A percentile compares a stretch with the other conserved stretches of the same genome.
These are phyloP conservation scores for Gracilariopsis chorda DNA, from an alignment of 23 red algal genomes.

Conservation along the genomic window DNA sequence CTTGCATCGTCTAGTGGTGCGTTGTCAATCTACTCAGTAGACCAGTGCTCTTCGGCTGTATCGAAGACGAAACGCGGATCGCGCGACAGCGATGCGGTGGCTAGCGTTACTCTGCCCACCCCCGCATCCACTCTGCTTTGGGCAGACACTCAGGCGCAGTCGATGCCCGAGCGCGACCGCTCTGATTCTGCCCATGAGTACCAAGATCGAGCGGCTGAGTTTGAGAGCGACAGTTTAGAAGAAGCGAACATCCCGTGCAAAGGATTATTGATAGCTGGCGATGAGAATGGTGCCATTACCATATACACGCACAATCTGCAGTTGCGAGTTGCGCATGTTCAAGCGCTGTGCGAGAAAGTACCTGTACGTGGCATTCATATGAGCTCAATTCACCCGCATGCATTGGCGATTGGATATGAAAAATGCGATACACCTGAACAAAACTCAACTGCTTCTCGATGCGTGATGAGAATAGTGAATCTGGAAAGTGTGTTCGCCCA, in stretches of 20 bases:
- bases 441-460: not conserved
- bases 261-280: constrained; percentile 31
- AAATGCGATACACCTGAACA: not conserved
- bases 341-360: not conserved
- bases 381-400: not conserved
- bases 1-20: constrained; percentile 22
- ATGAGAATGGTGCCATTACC: constrained; percentile 22
- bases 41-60: not conserved
- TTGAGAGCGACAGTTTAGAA: not conserved
- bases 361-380: not conserved
- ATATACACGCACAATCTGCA: constrained; percentile 19
- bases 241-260: not conserved
- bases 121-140: not conserved
- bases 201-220: constrained; percentile 1
- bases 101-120: not conserved
- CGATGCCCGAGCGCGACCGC: not conserved
- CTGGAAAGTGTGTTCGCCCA: not conserved
- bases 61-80: constrained; percentile 8
- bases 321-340: constrained; percentile 21
- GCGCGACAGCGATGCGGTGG: constrained; percentile 23
- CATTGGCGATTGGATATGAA: not conserved
- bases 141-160: not conserved
- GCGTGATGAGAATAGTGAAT: constrained; percentile 2
- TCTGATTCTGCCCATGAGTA: not conserved
- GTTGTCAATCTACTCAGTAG: constrained; percentile 36